Conservation (phyloP, 2,329 filamentous ascomycete genomes). For the Calonectria pteridis region DNA sequence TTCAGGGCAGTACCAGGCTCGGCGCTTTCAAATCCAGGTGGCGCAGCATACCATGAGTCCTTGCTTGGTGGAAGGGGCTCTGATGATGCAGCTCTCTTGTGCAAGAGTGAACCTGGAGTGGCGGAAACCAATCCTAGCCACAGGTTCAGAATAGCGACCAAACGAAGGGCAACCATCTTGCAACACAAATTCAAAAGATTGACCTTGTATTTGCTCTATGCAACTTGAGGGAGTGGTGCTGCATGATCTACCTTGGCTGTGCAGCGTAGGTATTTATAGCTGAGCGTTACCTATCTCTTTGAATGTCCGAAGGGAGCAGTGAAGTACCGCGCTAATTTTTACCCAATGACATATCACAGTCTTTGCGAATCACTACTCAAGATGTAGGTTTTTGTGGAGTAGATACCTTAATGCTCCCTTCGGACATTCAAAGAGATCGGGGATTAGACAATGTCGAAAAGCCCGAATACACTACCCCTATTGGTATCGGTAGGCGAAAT, state of each 20-base stretch:
- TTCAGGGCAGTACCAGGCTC: slow-evolving; percentile 39
- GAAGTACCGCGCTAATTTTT: too few species aligned
- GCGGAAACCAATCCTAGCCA: background rate
- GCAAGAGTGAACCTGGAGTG: background rate
- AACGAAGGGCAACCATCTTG: background rate
- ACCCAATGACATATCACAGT: too few species aligned
- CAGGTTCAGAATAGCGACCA: background rate
- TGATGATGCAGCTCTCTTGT: slow-evolving; percentile 22
- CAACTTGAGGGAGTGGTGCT: background rate
- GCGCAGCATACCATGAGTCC: slow-evolving; percentile 43
- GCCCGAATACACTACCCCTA: background rate
- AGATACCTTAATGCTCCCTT: too few species aligned
- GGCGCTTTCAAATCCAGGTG: slow-evolving; percentile 30
- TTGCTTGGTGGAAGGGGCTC: slow-evolving; percentile 33
- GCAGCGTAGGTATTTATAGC: background rate
- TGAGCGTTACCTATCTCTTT: background rate
- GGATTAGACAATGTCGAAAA: background rate
- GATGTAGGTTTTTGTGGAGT: too few species aligned
- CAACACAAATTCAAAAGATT: background rate
- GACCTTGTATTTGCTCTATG: background rate
- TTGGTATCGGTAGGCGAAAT: background rate
- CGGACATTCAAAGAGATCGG: too few species aligned
- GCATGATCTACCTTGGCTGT: background rate
- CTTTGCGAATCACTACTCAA: too few species aligned
- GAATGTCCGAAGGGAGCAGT: too few species aligned